Evolutionary conservation across 225 moss, liverwort and hornwort genomes (phyloP).

Genomic region (Bryum argenteum): DNA sequence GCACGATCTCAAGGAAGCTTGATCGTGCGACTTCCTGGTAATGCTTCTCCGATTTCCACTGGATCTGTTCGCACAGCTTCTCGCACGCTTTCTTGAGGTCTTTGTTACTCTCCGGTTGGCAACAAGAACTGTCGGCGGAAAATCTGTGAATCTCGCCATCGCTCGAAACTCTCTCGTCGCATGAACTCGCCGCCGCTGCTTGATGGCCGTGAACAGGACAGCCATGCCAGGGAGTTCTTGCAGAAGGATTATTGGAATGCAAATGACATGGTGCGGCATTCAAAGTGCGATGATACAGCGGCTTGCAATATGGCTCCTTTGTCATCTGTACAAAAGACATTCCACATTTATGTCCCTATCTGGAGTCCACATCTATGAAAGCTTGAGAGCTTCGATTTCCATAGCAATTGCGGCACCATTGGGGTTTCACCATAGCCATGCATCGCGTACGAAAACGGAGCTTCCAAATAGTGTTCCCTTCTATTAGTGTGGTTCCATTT

Average conservation of each 20-base stretch:
- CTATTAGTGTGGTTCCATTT: too few relatives aligned
- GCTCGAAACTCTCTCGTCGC: neutral
- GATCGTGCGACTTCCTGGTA: neutral
- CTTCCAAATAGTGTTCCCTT: too few relatives aligned
- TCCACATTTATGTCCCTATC: too few relatives aligned
- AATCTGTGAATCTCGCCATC: neutral
- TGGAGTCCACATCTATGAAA: neutral
- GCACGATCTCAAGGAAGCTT: neutral
- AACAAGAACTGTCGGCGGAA: neutral
- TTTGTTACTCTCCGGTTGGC: neutral
- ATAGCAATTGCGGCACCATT: neutral
- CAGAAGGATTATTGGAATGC: neutral
- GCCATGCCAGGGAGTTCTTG: neutral
- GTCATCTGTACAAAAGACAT: conserved; percentile 21
- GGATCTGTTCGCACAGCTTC: conserved; percentile 17
- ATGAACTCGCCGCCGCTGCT: neutral
- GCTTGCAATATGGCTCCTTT: conserved; percentile 13
- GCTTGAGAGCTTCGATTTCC: neutral
- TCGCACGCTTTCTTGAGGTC: conserved; percentile 36
- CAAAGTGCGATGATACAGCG: conserved; percentile 23
- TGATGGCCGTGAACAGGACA: neutral
- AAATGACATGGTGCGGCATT: neutral
- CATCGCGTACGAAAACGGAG: too few relatives aligned
- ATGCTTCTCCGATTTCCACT: conserved; percentile 30
- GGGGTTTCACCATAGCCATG: neutral